phyloP scores from a whole-genome alignment of 2,329 filamentous ascomycete species.

The Neoascochyta sp. region DNA sequence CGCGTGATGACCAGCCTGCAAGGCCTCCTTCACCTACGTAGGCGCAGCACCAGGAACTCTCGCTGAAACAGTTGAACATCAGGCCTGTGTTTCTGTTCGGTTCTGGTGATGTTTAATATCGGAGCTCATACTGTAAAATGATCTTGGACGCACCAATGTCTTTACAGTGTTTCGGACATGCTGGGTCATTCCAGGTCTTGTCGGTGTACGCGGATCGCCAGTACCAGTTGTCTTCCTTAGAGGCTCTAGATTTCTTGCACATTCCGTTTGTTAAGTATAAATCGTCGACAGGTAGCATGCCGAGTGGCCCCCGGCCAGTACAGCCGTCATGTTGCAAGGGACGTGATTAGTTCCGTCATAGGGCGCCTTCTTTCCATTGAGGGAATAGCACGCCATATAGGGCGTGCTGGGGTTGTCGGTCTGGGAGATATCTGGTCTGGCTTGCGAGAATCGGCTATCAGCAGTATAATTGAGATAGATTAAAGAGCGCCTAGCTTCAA shows the following conservation, averaged over 20 bases:
- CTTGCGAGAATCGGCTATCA: too few species aligned
- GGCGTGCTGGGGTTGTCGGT: too few species aligned
- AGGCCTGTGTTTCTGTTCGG: too few species aligned
- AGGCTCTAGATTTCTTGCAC: conserved; percentile 3
- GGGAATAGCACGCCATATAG: too few species aligned
- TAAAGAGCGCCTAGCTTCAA: too few species aligned
- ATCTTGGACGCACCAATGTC: conserved; percentile 3
- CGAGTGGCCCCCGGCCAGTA: conserved; percentile 6
- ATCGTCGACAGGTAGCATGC: conserved; percentile 8
- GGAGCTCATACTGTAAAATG: too few species aligned
- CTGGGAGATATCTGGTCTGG: too few species aligned
- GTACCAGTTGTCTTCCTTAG: conserved; percentile 5
- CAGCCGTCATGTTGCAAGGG: conserved; percentile 11
- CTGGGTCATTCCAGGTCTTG: conserved; percentile 7
- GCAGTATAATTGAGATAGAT: too few species aligned
- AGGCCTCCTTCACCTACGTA: conserved; percentile 3
- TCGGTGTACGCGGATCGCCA: conserved; percentile 12
- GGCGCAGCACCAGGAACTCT: conserved; percentile 1
- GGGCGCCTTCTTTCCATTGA: not conserved
- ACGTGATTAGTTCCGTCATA: conserved; percentile 1
- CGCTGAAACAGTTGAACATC: conserved; percentile 7
- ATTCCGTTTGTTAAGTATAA: conserved; percentile 11
- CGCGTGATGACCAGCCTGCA: conserved; percentile 1
- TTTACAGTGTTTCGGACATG: conserved; percentile 6
- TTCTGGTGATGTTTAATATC: too few species aligned